Conservation (phyloP, 164 flowering plant species). For the Macadamia integrifolia region DNA sequence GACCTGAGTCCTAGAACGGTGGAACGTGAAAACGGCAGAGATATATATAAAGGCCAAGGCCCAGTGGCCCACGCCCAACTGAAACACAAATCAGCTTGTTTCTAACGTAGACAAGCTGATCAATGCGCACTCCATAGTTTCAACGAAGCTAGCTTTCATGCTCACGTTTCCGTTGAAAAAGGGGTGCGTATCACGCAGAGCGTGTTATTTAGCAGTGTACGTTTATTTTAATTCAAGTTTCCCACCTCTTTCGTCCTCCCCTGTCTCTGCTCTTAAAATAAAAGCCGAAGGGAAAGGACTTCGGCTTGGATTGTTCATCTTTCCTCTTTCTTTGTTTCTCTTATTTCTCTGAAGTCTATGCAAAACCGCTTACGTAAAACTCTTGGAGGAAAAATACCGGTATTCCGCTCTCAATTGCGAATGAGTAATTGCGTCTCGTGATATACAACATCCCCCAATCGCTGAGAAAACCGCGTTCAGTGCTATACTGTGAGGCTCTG, state of each 20-base stretch:
- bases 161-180: constrained; percentile 16
- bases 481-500: too few species aligned
- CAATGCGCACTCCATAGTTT: constrained; percentile 13
- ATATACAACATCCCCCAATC: neutral
- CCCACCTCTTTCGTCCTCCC: constrained; percentile 12
- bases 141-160: neutral
- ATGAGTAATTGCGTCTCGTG: neutral
- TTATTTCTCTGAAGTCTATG: too few species aligned
- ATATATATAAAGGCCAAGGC: too few species aligned
- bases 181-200: constrained; percentile 11
- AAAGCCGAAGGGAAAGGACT: neutral
- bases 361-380: neutral
- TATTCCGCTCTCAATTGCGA: neutral
- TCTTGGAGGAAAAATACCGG: neutral
- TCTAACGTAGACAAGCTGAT: constrained; percentile 1
- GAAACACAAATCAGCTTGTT: too few species aligned
- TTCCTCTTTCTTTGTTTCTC: neutral
- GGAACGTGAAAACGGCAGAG: too few species aligned
- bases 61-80: too few species aligned
- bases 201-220: constrained; percentile 17
- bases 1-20: too few species aligned
- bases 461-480: neutral
- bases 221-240: constrained; percentile 15
- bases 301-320: constrained; percentile 1
- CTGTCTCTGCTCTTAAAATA: constrained; percentile 8